phyloP scores from a whole-genome alignment of 2,329 filamentous ascomycete genomes.

The Fusarium phyllophilum region DNA sequence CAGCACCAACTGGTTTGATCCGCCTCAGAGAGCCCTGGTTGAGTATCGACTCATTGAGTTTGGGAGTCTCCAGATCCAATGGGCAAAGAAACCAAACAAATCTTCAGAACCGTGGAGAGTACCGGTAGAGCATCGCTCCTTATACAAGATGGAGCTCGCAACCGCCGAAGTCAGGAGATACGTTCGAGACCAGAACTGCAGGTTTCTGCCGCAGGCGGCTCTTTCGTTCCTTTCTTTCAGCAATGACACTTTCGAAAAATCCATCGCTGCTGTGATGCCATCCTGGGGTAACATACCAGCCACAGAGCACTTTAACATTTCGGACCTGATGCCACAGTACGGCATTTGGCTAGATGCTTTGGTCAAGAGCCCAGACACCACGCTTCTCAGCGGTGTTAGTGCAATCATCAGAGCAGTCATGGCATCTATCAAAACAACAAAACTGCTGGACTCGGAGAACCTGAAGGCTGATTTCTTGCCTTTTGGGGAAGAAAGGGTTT shows the following conservation, averaged over 20 bases:
- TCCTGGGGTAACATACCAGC: neutral
- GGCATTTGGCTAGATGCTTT: neutral
- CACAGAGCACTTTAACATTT: neutral
- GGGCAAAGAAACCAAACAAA: neutral
- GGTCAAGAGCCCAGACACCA: neutral
- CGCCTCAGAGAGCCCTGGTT: neutral
- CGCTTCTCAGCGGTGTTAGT: neutral
- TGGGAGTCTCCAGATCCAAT: neutral
- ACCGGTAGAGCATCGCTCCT: neutral
- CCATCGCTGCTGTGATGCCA: neutral
- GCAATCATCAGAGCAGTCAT: conserved; percentile 3
- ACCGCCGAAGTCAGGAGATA: neutral
- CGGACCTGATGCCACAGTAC: neutral
- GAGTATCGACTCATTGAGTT: neutral
- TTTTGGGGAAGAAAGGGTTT: neutral
- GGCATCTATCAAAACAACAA: neutral
- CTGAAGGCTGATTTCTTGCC: neutral
- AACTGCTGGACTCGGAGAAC: neutral
- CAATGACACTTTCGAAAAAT: neutral
- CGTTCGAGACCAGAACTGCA: neutral
- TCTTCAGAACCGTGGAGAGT: neutral
- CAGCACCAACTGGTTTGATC: neutral
- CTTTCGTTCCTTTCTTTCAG: neutral
- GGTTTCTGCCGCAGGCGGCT: neutral
- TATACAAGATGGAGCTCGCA: neutral